A percentile compares a stretch with the other conserved stretches of the same genome.
These are phyloP conservation scores for Lasiosphaeria miniovina DNA, from an alignment of 495 filamentous ascomycete species.

Conservation along the genomic window DNA sequence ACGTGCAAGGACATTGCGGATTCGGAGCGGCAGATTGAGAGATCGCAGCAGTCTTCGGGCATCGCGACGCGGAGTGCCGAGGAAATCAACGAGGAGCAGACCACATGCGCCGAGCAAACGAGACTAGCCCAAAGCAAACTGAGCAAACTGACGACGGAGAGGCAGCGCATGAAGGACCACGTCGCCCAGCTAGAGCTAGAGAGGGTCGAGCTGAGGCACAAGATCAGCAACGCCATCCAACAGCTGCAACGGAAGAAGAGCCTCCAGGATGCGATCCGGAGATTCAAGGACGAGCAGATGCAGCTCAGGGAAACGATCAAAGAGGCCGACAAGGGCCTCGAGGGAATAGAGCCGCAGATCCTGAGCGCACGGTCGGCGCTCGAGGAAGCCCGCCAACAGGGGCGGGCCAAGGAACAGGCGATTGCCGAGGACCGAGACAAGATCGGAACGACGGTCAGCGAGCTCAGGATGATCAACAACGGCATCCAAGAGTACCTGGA, in stretches of 20 bases:
- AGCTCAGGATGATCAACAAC: constrained; percentile 68
- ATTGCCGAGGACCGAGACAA: constrained; percentile 68
- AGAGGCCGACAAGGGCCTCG: constrained; percentile 65
- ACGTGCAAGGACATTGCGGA: constrained; percentile 66
- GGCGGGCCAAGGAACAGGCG: constrained; percentile 68
- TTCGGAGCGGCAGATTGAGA: constrained; percentile 66
- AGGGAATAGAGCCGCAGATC: constrained; percentile 66
- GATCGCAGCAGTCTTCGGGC: constrained; percentile 66
- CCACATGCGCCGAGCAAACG: constrained; percentile 62
- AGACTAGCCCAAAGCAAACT: constrained; percentile 60
- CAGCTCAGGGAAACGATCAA: constrained; percentile 67
- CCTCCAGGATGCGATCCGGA: constrained; percentile 65
- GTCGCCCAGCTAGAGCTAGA: constrained; percentile 70
- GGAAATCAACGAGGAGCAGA: constrained; percentile 77
- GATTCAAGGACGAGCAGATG: constrained; percentile 62
- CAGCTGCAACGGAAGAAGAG: constrained; percentile 74
- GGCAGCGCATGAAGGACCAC: constrained; percentile 64
- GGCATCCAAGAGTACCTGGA: constrained; percentile 80
- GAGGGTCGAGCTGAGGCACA: constrained; percentile 63
- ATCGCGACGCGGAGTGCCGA: constrained; percentile 66
- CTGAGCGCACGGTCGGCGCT: constrained; percentile 67
- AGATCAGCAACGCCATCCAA: constrained; percentile 63
- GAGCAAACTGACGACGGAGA: constrained; percentile 61
- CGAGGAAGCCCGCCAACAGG: constrained; percentile 70
- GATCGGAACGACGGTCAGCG: constrained; percentile 67